These are phyloP conservation scores for Sphaerobolus stellatus DNA, from an alignment of 1,284 basidiomycete species.

Conservation along the genomic window DNA sequence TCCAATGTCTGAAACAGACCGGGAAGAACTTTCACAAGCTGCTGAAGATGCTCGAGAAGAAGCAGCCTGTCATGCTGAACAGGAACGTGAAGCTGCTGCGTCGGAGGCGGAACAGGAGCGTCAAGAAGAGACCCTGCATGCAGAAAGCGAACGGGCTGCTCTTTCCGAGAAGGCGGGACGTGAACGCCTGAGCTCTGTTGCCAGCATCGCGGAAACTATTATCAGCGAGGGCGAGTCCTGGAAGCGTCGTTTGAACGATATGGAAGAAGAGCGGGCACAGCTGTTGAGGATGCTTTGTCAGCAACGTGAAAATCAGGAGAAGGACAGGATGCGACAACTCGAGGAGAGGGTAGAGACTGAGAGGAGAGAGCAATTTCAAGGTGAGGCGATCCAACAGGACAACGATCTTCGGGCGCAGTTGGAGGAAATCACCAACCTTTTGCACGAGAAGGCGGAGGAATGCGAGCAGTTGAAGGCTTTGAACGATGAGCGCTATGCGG, in stretches of 20 bases:
- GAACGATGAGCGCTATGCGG: slow-evolving; percentile 56
- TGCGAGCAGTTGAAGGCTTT: slow-evolving; percentile 54
- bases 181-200: slow-evolving; percentile 22
- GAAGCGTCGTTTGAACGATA: slow-evolving; percentile 16
- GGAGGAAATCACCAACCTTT: slow-evolving; percentile 62
- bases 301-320: slow-evolving; percentile 1
- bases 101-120: slow-evolving; percentile 65
- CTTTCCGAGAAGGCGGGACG: slow-evolving; percentile 17
- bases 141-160: neutral
- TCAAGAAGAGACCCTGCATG: slow-evolving; percentile 48
- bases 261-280: slow-evolving; percentile 39
- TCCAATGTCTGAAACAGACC: slow-evolving; percentile 9
- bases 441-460: slow-evolving; percentile 60
- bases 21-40: slow-evolving; percentile 39
- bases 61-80: slow-evolving; percentile 56
- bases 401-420: slow-evolving; percentile 59
- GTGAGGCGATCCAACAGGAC: slow-evolving; percentile 56
- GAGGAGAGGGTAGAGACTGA: slow-evolving; percentile 63
- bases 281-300: slow-evolving; percentile 38
- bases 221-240: slow-evolving; percentile 5
- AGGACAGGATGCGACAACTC: slow-evolving; percentile 39
- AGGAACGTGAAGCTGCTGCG: slow-evolving; percentile 53
- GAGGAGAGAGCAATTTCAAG: slow-evolving; percentile 54
- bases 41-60: slow-evolving; percentile 51
- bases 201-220: slow-evolving; percentile 13